Conservation (phyloP, 768 basidiomycete genomes). For the Leccinellum luteum region DNA sequence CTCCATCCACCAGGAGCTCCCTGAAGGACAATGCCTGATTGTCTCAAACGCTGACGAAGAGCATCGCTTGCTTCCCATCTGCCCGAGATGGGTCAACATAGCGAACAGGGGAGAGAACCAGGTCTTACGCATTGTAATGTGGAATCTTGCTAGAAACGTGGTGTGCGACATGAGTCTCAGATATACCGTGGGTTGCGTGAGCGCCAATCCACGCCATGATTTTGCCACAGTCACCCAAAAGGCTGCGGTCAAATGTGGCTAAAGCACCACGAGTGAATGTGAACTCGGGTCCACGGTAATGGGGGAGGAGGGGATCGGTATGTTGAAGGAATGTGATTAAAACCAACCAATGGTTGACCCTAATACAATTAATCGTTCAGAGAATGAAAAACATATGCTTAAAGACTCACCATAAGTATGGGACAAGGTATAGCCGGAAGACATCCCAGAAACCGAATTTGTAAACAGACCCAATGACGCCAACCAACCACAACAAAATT, state of each 20-base stretch:
- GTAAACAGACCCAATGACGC: conserved; percentile 52
- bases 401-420: conserved; percentile 72
- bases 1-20: conserved; percentile 78
- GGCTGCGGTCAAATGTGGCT: conserved; percentile 81
- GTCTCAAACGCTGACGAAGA: conserved; percentile 68
- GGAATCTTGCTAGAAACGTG: conserved; percentile 96
- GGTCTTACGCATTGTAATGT: conserved; percentile 76
- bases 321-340: conserved; percentile 98
- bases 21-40: conserved; percentile 58
- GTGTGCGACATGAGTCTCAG: conserved; percentile 90
- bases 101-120: background rate
- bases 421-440: conserved; percentile 76
- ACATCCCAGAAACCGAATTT: conserved; percentile 68
- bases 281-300: conserved; percentile 87
- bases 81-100: background rate
- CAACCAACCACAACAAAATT: conserved; percentile 67
- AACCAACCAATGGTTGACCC: conserved; percentile 94
- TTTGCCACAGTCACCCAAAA: conserved; percentile 74
- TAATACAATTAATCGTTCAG: conserved; percentile 20
- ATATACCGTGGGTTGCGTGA: conserved; percentile 86
- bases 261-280: conserved; percentile 94
- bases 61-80: conserved; percentile 91
- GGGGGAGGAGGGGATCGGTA: conserved; percentile 92
- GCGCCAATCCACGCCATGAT: conserved; percentile 86
- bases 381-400: background rate